Conservation (phyloP, 192 early-diverging fungal species). For the Mortierella antarctica region DNA sequence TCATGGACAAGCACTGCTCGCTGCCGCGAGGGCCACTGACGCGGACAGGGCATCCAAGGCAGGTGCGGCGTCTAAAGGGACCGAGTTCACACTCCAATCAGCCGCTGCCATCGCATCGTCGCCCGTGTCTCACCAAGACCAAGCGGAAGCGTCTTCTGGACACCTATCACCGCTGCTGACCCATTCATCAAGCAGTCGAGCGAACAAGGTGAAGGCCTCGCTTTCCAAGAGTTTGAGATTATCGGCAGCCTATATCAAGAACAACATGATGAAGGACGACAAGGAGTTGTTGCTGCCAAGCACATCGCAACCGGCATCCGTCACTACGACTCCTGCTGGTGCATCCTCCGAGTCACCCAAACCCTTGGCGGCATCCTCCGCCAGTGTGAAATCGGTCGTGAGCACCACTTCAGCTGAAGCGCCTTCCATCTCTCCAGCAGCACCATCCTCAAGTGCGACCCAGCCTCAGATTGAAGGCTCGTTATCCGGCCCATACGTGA, state of each 20-base stretch:
- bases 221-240: conserved; percentile 43
- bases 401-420: no score
- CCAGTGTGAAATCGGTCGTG: no score
- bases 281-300: conserved; percentile 5
- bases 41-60: background rate
- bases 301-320: background rate
- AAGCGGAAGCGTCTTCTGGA: background rate
- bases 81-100: conserved; percentile 17
- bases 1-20: conserved; percentile 8
- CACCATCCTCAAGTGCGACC: no score
- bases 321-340: background rate
- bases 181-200: conserved; percentile 27
- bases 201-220: conserved; percentile 42
- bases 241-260: conserved; percentile 50
- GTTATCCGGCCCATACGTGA: no score
- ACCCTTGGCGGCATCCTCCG: background rate
- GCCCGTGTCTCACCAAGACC: background rate
- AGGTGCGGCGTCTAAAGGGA: background rate
- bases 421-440: no score
- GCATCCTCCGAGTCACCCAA: background rate
- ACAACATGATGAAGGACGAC: conserved; percentile 53
- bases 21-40: conserved; percentile 9
- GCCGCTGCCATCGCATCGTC: conserved; percentile 8
- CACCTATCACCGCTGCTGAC: no score
- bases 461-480: no score